phyloP scores from a whole-genome alignment of 73 alveolate genomes.

The Tetrahymena elliotti region DNA sequence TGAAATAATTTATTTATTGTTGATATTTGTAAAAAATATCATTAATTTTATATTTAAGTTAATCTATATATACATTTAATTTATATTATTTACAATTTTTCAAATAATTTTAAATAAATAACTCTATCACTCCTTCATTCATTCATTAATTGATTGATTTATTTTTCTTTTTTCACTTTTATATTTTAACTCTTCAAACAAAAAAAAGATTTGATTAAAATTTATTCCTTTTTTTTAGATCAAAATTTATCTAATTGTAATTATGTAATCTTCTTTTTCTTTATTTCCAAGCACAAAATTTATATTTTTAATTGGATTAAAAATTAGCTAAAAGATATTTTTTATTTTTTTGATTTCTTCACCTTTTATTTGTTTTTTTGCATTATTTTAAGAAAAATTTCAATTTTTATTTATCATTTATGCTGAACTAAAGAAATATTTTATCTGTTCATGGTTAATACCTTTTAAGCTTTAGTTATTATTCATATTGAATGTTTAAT shows the following conservation, averaged over 20 bases:
- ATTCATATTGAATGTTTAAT: background rate
- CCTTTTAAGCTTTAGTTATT: background rate
- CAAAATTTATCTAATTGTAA: background rate
- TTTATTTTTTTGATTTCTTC: background rate
- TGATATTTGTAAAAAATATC: too few species aligned
- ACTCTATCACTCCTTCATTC: too few species aligned
- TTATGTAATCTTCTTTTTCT: background rate
- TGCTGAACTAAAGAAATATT: background rate
- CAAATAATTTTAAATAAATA: too few species aligned
- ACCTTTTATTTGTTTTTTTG: background rate
- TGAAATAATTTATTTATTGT: too few species aligned
- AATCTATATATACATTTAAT: too few species aligned
- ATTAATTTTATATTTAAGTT: too few species aligned
- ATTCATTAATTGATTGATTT: too few species aligned
- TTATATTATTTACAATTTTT: too few species aligned
- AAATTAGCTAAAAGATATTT: too few species aligned
- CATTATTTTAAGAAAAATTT: background rate
- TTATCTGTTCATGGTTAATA: background rate
- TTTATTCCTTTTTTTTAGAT: background rate
- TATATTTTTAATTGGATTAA: background rate
- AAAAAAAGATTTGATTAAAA: background rate
- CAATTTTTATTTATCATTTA: background rate
- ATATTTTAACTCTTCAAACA: too few species aligned
- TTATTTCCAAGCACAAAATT: background rate
- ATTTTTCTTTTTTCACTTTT: background rate